Conservation (phyloP, 2,329 filamentous ascomycete species). For the Calonectria ilicicola region DNA sequence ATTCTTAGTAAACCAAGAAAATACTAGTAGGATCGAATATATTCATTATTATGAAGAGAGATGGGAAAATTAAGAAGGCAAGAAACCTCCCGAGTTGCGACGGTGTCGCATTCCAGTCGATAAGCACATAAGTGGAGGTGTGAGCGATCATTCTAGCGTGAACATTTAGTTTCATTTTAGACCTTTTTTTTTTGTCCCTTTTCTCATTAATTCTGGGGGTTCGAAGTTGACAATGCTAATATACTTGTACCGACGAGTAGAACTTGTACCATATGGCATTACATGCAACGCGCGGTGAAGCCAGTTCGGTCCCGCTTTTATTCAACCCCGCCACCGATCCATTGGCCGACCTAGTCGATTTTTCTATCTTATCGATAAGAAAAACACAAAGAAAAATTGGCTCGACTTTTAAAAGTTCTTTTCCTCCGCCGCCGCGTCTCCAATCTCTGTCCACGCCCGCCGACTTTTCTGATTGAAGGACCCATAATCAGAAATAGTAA, state of each 20-base stretch:
- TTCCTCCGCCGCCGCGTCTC: background rate
- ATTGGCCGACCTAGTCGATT: conserved; percentile 34
- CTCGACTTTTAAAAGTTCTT: conserved; percentile 1
- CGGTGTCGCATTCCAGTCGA: too few species aligned
- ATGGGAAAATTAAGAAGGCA: too few species aligned
- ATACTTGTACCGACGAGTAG: background rate
- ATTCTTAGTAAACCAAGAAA: too few species aligned
- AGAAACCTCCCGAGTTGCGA: too few species aligned
- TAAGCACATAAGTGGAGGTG: too few species aligned
- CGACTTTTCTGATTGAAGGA: background rate
- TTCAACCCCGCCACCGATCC: background rate
- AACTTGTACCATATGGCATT: background rate
- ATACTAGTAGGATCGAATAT: too few species aligned
- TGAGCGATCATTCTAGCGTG: too few species aligned
- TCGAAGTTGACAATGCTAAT: background rate
- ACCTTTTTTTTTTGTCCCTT: too few species aligned
- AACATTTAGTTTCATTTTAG: too few species aligned
- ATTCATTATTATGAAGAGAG: too few species aligned
- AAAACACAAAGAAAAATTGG: background rate
- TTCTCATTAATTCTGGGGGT: background rate
- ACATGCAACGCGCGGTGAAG: conserved; percentile 24
- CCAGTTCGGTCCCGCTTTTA: conserved; percentile 14
- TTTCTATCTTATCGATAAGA: conserved; percentile 47
- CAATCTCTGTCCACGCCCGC: background rate
- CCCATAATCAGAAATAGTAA: background rate